phyloP scores from a whole-genome alignment of 1,139 yeast species.

The Nematodospora anomalae region DNA sequence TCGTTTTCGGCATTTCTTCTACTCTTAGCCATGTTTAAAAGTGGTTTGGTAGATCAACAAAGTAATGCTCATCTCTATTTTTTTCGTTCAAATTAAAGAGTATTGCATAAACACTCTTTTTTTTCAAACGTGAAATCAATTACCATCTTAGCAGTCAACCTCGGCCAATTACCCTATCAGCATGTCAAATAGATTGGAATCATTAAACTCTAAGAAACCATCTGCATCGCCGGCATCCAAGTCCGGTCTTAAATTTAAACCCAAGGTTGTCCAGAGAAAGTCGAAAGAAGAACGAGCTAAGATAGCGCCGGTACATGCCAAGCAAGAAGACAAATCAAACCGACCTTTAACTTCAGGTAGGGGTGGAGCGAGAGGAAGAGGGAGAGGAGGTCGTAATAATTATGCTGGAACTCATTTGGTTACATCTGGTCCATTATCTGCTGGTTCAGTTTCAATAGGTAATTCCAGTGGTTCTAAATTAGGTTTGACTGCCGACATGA shows the following conservation, averaged over 20 bases:
- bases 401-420: constrained; percentile 68
- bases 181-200: constrained; percentile 49
- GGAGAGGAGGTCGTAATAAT: constrained; percentile 43
- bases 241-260: constrained; percentile 67
- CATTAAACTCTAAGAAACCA: constrained; percentile 36
- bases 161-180: constrained; percentile 5
- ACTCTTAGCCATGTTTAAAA: constrained; percentile 15
- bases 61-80: constrained; percentile 13
- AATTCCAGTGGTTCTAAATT: constrained; percentile 30
- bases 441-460: constrained; percentile 57
- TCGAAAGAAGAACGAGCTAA: constrained; percentile 81
- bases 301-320: constrained; percentile 59
- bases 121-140: too few species aligned
- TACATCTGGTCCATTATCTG: constrained; percentile 69
- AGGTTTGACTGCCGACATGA: constrained; percentile 28
- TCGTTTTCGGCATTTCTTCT: constrained; percentile 22
- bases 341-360: constrained; percentile 26
- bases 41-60: constrained; percentile 5
- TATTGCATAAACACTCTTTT: background rate
- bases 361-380: constrained; percentile 33
- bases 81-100: constrained; percentile 5
- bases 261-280: constrained; percentile 80
- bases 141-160: too few species aligned
- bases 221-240: constrained; percentile 28
- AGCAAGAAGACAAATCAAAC: constrained; percentile 30